Evolutionary conservation across 352 stramenopile species (phyloP).

Genomic region (Pythium phragmitis): DNA sequence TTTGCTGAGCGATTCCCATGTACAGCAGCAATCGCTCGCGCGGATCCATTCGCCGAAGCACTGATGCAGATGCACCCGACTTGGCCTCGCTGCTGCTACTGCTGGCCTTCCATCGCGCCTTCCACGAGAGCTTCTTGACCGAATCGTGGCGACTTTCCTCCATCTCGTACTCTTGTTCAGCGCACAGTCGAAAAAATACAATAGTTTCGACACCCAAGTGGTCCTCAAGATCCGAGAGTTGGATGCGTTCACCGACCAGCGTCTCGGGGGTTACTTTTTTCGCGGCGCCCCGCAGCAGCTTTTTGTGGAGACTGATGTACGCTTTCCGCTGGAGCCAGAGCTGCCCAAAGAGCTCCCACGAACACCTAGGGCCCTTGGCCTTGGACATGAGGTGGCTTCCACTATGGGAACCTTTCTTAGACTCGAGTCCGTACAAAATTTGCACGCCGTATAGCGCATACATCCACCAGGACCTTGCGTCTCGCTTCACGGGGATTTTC

Average conservation of each 20-base stretch:
- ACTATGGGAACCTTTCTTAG: conserved; percentile 11
- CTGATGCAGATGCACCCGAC: conserved; percentile 5
- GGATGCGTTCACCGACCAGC: conserved; percentile 44
- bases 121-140: conserved; percentile 70
- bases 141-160: conserved; percentile 68
- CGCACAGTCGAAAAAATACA: conserved; percentile 79
- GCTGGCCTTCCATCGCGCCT: conserved; percentile 54
- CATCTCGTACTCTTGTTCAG: conserved; percentile 58
- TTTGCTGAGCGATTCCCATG: conserved; percentile 52
- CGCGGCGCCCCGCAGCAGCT: conserved; percentile 49
- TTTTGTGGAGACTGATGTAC: conserved; percentile 80
- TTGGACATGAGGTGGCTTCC: conserved; percentile 18
- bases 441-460: conserved; percentile 74
- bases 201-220: conserved; percentile 73
- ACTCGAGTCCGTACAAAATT: conserved; percentile 47
- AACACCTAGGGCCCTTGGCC: conserved; percentile 29
- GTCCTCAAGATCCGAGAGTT: conserved; percentile 66
- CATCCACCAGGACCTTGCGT: conserved; percentile 70
- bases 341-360: conserved; percentile 62
- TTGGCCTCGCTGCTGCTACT: conserved; percentile 6
- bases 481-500: conserved; percentile 40
- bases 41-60: conserved; percentile 32
- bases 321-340: conserved; percentile 62
- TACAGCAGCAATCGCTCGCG: conserved; percentile 60
- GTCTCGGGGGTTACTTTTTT: conserved; percentile 55